Conservation (phyloP, 1,139 yeast genomes). For the Suhomyces chickasaworum region DNA sequence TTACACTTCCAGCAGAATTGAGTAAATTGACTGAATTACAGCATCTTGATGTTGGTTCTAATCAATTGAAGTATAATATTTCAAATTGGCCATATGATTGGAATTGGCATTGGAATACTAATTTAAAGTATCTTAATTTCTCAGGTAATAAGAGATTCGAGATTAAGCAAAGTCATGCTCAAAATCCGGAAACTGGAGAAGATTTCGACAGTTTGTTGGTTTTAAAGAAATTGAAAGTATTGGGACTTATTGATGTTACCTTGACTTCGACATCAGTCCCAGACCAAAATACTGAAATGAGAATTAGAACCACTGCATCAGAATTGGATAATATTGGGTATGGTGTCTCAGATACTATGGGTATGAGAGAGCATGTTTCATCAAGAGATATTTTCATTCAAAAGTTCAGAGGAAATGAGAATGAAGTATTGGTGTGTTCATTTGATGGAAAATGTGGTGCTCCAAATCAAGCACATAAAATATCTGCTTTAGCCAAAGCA, state of each 20-base stretch:
- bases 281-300: slow-evolving; percentile 79
- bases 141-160: slow-evolving; percentile 93
- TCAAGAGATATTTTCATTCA: slow-evolving; percentile 86
- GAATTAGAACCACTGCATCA: slow-evolving; percentile 93
- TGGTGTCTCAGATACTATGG: slow-evolving; percentile 90
- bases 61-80: slow-evolving; percentile 85
- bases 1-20: slow-evolving; percentile 86
- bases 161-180: slow-evolving; percentile 62
- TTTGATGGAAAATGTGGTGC: slow-evolving; percentile 80
- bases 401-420: slow-evolving; percentile 80
- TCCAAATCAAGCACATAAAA: slow-evolving; percentile 61
- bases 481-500: slow-evolving; percentile 75
- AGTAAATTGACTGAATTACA: slow-evolving; percentile 65
- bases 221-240: slow-evolving; percentile 66
- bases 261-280: slow-evolving; percentile 83
- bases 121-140: slow-evolving; percentile 77
- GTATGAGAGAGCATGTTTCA: slow-evolving; percentile 65
- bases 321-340: slow-evolving; percentile 76
- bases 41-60: slow-evolving; percentile 88
- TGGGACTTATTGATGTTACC: slow-evolving; percentile 95
- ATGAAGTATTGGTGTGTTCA: slow-evolving; percentile 71
- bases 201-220: slow-evolving; percentile 78
- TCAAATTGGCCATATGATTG: slow-evolving; percentile 96
- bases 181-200: slow-evolving; percentile 48
- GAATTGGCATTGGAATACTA: slow-evolving; percentile 92